Conservation (phyloP, 2,329 filamentous ascomycete genomes). For the Fusarium sp. region DNA sequence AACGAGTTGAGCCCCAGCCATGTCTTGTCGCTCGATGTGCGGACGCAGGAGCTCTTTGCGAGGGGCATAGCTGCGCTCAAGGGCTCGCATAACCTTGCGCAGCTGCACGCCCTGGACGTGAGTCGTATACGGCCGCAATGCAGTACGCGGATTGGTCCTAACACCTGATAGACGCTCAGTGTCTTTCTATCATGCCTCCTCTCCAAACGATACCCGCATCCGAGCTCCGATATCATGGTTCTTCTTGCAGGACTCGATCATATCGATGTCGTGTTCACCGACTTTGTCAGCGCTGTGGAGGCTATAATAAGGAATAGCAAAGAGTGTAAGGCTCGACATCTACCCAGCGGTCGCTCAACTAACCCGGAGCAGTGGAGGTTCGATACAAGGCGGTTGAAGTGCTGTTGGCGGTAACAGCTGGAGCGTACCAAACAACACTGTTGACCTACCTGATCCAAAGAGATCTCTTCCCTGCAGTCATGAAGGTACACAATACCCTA, state of each 20-base stretch:
- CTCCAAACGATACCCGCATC: constrained; percentile 91
- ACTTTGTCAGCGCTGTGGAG: constrained; percentile 87
- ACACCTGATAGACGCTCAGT: constrained; percentile 75
- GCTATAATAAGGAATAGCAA: constrained; percentile 81
- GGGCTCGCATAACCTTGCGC: constrained; percentile 65
- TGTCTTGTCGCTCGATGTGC: constrained; percentile 78
- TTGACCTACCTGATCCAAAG: constrained; percentile 95
- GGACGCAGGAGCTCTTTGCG: constrained; percentile 81
- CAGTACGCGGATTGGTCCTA: constrained; percentile 47
- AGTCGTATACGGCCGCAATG: constrained; percentile 44
- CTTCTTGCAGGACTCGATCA: constrained; percentile 89
- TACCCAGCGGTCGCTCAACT: constrained; percentile 25
- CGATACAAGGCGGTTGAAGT: constrained; percentile 83
- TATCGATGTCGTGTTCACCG: constrained; percentile 85
- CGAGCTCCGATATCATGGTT: constrained; percentile 92
- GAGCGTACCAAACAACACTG: constrained; percentile 94
- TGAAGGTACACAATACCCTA: constrained; percentile 72
- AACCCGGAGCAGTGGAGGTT: constrained; percentile 67
- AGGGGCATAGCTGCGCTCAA: constrained; percentile 77
- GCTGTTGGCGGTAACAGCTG: constrained; percentile 84
- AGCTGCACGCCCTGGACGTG: constrained; percentile 88
- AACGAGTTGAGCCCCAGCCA: constrained; percentile 77
- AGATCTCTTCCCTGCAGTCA: constrained; percentile 91
- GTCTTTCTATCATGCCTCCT: constrained; percentile 85
- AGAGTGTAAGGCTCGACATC: constrained; percentile 62